These are phyloP conservation scores for Suillus discolor DNA, from an alignment of 768 basidiomycete species.

Conservation along the genomic window DNA sequence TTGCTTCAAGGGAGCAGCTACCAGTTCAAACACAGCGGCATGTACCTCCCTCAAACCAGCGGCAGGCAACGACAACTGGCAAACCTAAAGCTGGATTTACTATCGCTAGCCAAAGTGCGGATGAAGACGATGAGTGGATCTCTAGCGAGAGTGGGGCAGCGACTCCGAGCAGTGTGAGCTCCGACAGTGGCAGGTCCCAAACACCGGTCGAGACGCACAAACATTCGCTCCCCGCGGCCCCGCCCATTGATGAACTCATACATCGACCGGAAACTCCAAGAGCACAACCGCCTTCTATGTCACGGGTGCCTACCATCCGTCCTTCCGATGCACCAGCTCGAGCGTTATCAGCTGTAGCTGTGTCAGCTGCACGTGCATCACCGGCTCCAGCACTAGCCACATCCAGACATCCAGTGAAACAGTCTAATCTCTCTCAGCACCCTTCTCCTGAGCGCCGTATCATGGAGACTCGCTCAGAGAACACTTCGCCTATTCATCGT, in stretches of 20 bases:
- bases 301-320: slow-evolving; percentile 36
- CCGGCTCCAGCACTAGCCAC: slow-evolving; percentile 17
- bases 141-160: slow-evolving; percentile 78
- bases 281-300: slow-evolving; percentile 33
- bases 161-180: slow-evolving; percentile 57
- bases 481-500: slow-evolving; percentile 40
- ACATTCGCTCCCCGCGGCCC: slow-evolving; percentile 13
- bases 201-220: slow-evolving; percentile 33
- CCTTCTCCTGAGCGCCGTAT: slow-evolving; percentile 21
- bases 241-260: slow-evolving; percentile 19
- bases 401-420: slow-evolving; percentile 18
- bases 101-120: slow-evolving; percentile 51
- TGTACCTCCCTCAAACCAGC: slow-evolving; percentile 27
- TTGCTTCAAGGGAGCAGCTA: slow-evolving; percentile 33
- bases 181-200: slow-evolving; percentile 39
- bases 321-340: slow-evolving; percentile 27
- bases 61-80: slow-evolving; percentile 34
- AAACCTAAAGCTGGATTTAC: slow-evolving; percentile 58
- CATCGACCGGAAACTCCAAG: slow-evolving; percentile 33
- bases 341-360: slow-evolving; percentile 5
- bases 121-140: slow-evolving; percentile 72
- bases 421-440: slow-evolving; percentile 19
- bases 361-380: slow-evolving; percentile 21
- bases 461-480: slow-evolving; percentile 39
- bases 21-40: slow-evolving; percentile 34